Evolutionary conservation across 768 basidiomycete species (phyloP).

Genomic region (Leccinum imitatum): DNA sequence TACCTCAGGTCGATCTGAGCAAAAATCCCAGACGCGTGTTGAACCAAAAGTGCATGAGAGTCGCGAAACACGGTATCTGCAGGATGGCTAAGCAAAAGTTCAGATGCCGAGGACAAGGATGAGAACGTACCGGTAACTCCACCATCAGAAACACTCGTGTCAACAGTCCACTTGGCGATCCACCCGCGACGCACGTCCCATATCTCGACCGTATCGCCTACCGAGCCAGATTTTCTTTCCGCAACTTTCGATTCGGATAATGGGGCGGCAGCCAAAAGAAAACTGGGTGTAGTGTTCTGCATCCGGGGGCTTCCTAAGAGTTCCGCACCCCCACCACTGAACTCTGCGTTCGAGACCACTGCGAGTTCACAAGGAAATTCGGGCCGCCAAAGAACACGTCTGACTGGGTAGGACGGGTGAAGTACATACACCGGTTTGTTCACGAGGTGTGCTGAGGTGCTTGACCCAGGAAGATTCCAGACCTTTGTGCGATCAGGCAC

Average conservation of each 20-base stretch:
- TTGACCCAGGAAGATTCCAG: slow-evolving; percentile 58
- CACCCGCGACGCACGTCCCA: slow-evolving; percentile 85
- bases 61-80: slow-evolving; percentile 69
- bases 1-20: slow-evolving; percentile 75
- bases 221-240: slow-evolving; percentile 12
- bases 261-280: slow-evolving; percentile 15
- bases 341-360: slow-evolving; percentile 64
- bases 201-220: slow-evolving; percentile 69
- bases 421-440: slow-evolving; percentile 68
- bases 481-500: slow-evolving; percentile 41
- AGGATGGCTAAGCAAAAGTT: neutral
- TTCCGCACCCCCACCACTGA: slow-evolving; percentile 35
- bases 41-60: slow-evolving; percentile 70
- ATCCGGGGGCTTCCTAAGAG: slow-evolving; percentile 29
- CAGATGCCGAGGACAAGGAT: neutral
- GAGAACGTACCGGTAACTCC: slow-evolving; percentile 64
- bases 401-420: slow-evolving; percentile 72
- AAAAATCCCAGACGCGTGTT: slow-evolving; percentile 75
- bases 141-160: slow-evolving; percentile 63
- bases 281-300: slow-evolving; percentile 24
- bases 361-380: slow-evolving; percentile 74
- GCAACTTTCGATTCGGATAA: slow-evolving; percentile 16
- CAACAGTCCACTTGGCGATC: slow-evolving; percentile 81
- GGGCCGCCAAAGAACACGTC: slow-evolving; percentile 76
- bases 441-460: slow-evolving; percentile 51